Conservation (phyloP, 23 red algal species). For the Gracilaria gracilis region DNA sequence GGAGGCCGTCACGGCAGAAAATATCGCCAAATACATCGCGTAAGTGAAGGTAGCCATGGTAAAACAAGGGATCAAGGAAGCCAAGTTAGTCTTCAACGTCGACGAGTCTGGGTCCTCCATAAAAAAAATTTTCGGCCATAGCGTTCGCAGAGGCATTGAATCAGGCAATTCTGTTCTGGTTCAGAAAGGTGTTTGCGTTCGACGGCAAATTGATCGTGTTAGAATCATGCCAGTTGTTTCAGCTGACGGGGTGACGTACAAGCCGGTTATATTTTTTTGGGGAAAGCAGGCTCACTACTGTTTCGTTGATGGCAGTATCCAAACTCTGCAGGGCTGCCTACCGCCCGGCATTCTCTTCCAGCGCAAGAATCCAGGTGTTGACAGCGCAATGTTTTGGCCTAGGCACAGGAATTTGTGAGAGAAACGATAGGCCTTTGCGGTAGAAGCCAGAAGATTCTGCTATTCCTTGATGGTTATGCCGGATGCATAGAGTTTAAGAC, state of each 20-base stretch:
- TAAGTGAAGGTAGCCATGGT: background rate
- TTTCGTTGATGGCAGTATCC: background rate
- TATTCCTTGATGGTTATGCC: conserved; percentile 11
- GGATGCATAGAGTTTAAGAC: background rate
- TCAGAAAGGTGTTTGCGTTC: background rate
- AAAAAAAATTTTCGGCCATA: background rate
- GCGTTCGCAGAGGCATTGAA: background rate
- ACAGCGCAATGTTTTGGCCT: conserved; percentile 5
- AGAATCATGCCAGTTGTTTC: conserved; percentile 10
- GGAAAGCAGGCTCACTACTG: background rate
- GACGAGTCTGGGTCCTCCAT: background rate
- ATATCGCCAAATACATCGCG: no score
- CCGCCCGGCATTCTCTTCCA: conserved; percentile 5
- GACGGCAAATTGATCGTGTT: background rate
- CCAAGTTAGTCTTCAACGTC: background rate
- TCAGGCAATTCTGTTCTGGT: background rate
- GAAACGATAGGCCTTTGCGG: background rate
- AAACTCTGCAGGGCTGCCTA: background rate
- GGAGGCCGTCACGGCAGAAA: no score
- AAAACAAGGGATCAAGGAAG: background rate
- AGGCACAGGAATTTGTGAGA: background rate
- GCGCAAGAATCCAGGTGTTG: background rate
- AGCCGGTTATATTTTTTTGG: conserved; percentile 19
- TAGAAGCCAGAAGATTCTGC: conserved; percentile 9
- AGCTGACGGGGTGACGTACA: background rate